phyloP scores from a whole-genome alignment of 2,329 filamentous ascomycete species.

The Cytospora leucostoma region DNA sequence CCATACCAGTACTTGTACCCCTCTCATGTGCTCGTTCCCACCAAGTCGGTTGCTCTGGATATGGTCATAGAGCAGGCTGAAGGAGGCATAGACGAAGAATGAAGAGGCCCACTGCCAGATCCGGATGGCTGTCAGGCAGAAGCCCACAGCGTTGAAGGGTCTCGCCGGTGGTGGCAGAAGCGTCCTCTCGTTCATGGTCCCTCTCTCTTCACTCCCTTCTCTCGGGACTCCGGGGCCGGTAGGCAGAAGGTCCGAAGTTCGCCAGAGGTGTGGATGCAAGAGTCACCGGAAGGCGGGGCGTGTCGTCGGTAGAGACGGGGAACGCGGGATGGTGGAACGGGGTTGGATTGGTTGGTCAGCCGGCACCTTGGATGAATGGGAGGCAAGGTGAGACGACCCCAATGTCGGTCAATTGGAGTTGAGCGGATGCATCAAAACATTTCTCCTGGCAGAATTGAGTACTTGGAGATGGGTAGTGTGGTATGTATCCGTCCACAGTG shows the following conservation, averaged over 20 bases:
- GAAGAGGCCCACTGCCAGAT: conserved; percentile 32
- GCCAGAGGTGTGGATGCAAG: background rate
- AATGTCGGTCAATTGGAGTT: background rate
- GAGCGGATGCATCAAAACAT: background rate
- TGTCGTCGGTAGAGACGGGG: background rate
- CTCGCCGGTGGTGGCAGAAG: conserved; percentile 3
- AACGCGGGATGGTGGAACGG: background rate
- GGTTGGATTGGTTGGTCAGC: background rate
- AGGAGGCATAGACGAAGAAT: conserved; percentile 36
- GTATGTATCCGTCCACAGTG: background rate
- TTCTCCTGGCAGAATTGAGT: background rate
- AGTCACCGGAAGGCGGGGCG: background rate
- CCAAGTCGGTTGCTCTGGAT: conserved; percentile 19
- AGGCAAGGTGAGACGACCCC: background rate
- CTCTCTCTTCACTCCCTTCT: background rate
- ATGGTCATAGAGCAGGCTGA: conserved; percentile 22
- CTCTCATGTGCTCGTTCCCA: conserved; percentile 21
- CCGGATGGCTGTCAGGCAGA: conserved; percentile 28
- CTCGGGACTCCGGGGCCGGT: background rate
- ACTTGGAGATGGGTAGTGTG: background rate
- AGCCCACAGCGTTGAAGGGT: conserved; percentile 27
- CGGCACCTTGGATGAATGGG: background rate
- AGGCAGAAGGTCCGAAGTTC: background rate
- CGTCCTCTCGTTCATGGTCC: conserved; percentile 22
- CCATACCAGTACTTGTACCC: conserved; percentile 25